These are phyloP conservation scores for Ilyonectria mors-panacis DNA, from an alignment of 2,329 filamentous ascomycete genomes.

Conservation along the genomic window DNA sequence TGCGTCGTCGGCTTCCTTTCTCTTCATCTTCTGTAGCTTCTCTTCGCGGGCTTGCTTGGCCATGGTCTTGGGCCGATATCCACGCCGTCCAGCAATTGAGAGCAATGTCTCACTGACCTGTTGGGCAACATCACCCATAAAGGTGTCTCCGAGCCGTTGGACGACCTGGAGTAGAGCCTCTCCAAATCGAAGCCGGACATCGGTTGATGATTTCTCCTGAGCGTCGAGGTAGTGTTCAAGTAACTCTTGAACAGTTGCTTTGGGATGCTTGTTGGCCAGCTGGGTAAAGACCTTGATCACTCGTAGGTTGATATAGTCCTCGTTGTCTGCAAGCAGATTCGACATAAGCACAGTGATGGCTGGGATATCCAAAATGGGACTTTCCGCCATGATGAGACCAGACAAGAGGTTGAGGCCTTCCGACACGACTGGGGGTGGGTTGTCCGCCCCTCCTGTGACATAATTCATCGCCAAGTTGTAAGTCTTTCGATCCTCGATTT, in stretches of 20 bases:
- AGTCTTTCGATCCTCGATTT: constrained; percentile 73
- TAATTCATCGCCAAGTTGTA: constrained; percentile 76
- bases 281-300: constrained; percentile 76
- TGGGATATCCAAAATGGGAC: constrained; percentile 76
- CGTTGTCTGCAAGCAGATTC: constrained; percentile 74
- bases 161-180: constrained; percentile 77
- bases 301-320: constrained; percentile 81
- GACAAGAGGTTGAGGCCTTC: constrained; percentile 76
- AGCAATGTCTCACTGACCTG: constrained; percentile 72
- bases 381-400: constrained; percentile 67
- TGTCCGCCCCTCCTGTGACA: constrained; percentile 70
- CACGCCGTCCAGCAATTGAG: constrained; percentile 75
- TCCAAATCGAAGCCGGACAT: constrained; percentile 77
- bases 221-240: constrained; percentile 78
- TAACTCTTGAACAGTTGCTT: constrained; percentile 73
- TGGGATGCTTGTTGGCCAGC: constrained; percentile 73
- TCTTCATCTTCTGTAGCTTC: constrained; percentile 62
- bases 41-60: constrained; percentile 68
- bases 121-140: constrained; percentile 67
- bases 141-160: constrained; percentile 71
- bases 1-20: constrained; percentile 65
- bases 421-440: constrained; percentile 75
- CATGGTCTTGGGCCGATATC: constrained; percentile 72
- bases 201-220: constrained; percentile 70
- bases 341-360: constrained; percentile 75